These are phyloP conservation scores for Nicotiana tabacum DNA, from an alignment of 257 asterid species.

Conservation along the genomic window DNA sequence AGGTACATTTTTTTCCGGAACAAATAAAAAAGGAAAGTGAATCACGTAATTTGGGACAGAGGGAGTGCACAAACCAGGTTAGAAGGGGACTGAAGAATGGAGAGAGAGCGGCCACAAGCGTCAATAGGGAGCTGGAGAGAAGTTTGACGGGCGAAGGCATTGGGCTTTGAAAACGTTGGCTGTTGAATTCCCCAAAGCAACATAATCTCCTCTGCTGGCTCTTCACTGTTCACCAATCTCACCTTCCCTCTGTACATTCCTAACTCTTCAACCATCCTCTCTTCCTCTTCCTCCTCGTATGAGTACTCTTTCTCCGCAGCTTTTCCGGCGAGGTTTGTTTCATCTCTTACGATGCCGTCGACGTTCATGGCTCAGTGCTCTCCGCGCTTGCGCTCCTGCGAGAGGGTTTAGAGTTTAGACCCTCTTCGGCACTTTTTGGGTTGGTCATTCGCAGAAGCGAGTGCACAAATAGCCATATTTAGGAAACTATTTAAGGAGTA, in stretches of 20 bases:
- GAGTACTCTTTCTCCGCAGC: not conserved
- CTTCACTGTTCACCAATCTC: constrained; percentile 37
- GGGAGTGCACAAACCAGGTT: constrained; percentile 23
- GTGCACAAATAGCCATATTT: no score
- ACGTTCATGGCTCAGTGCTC: not conserved
- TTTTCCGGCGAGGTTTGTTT: constrained; percentile 18
- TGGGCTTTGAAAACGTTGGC: constrained; percentile 65
- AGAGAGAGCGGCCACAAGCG: constrained; percentile 80
- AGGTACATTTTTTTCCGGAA: no score
- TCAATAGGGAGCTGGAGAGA: constrained; percentile 67
- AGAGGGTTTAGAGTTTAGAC: no score
- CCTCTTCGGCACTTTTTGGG: no score
- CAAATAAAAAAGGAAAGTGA: no score
- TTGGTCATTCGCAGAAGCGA: no score
- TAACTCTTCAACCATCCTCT: constrained; percentile 31
- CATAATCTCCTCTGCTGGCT: constrained; percentile 63
- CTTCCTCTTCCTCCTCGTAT: constrained; percentile 26
- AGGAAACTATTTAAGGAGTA: no score
- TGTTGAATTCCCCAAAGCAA: constrained; percentile 89
- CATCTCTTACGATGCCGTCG: not conserved
- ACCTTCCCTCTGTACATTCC: constrained; percentile 60
- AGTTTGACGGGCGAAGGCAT: constrained; percentile 66
- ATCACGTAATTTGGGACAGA: constrained; percentile 5
- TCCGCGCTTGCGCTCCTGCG: no score
- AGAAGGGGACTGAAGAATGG: constrained; percentile 83